Percentiles rank a stretch among this genome's conserved stretches.
phyloP scores from a whole-genome alignment of 441 rosid genomes.

The Populus trichocarpa region DNA sequence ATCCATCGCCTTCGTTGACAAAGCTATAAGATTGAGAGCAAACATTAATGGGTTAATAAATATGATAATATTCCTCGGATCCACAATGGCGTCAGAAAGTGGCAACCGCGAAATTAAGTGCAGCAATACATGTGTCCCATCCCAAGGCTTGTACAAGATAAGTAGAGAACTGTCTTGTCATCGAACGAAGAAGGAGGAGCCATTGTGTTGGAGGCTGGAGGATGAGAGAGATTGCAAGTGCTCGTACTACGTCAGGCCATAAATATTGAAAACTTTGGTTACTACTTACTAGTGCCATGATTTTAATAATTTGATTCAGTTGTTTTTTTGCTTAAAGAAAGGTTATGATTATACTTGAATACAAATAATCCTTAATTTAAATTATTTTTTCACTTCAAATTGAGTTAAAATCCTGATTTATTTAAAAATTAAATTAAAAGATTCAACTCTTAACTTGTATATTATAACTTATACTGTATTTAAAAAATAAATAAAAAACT shows the following conservation, averaged over 20 bases:
- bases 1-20: background rate
- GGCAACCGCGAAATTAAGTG: background rate
- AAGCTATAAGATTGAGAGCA: background rate
- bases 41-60: background rate
- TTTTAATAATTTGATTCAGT: background rate
- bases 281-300: background rate
- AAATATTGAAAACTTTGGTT: constrained; percentile 7
- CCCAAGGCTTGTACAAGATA: too few relatives aligned
- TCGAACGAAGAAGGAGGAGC: background rate
- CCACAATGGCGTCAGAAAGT: background rate
- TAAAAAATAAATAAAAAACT: too few relatives aligned
- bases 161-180: background rate
- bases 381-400: too few relatives aligned
- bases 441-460: too few relatives aligned
- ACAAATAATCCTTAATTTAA: background rate
- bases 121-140: too few relatives aligned
- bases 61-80: background rate
- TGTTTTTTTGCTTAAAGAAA: too few relatives aligned
- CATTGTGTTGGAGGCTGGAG: background rate
- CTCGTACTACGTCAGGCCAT: background rate
- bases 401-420: too few relatives aligned
- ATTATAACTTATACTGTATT: too few relatives aligned
- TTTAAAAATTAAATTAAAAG: too few relatives aligned
- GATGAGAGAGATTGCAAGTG: background rate
- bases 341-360: background rate